A percentile compares a stretch with the other conserved stretches of the same genome.
These are phyloP conservation scores for Yamadazyma taylorii DNA, from an alignment of 1,139 yeast species.

Conservation along the genomic window DNA sequence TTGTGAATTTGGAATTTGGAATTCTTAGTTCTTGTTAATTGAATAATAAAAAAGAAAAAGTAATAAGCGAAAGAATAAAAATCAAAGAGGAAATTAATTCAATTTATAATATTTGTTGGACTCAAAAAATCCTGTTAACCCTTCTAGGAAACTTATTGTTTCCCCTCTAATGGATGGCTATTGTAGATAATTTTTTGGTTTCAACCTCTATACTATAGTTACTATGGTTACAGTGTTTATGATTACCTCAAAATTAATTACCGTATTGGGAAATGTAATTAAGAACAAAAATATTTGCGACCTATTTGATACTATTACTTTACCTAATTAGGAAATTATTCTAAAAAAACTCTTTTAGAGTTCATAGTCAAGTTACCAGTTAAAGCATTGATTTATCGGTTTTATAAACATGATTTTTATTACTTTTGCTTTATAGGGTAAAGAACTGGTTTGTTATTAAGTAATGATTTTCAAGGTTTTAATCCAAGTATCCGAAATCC, in stretches of 20 bases:
- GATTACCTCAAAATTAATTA: constrained; percentile 11
- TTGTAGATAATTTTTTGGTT: background rate
- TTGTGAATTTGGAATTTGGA: background rate
- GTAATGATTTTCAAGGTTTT: too few relatives aligned
- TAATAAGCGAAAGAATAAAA: background rate
- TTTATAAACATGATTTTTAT: too few relatives aligned
- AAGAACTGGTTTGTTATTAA: too few relatives aligned
- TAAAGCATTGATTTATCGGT: too few relatives aligned
- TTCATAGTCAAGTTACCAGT: too few relatives aligned
- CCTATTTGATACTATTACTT: constrained; percentile 8
- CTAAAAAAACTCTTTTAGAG: background rate
- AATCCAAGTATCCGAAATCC: background rate
- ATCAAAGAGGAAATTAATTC: constrained; percentile 1
- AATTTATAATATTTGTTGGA: constrained; percentile 5
- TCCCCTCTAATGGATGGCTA: constrained; percentile 6
- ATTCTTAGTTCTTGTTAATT: too few relatives aligned
- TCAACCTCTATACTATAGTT: background rate
- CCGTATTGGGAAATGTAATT: constrained; percentile 17
- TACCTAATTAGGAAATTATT: constrained; percentile 13
- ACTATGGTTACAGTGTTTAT: constrained; percentile 8
- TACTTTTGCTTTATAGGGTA: too few relatives aligned
- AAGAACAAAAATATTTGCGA: background rate
- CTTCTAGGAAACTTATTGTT: constrained; percentile 8
- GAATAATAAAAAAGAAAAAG: constrained; percentile 1
- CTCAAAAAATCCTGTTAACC: constrained; percentile 5